phyloP scores from a whole-genome alignment of 2,329 filamentous ascomycete genomes.

The Cladophialophora psammophila region DNA sequence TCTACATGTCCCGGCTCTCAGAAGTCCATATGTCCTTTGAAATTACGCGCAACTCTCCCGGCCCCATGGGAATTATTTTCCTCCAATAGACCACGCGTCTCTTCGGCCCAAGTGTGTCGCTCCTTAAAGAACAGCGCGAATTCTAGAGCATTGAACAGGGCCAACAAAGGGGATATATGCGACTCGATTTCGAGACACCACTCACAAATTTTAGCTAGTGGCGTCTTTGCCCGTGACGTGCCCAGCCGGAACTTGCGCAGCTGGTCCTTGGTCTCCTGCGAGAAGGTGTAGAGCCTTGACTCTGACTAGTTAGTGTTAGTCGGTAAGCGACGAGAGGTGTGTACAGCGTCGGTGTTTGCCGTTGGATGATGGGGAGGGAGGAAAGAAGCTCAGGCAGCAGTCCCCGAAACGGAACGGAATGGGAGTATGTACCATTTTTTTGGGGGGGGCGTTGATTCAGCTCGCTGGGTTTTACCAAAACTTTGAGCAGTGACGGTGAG shows the following conservation, averaged over 20 bases:
- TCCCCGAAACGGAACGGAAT: neutral
- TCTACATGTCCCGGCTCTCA: neutral
- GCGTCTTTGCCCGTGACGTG: conserved; percentile 83
- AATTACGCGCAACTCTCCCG: no score
- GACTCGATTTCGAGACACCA: conserved; percentile 35
- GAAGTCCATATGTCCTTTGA: neutral
- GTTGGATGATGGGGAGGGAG: neutral
- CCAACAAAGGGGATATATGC: no score
- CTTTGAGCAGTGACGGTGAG: neutral
- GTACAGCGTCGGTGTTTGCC: neutral
- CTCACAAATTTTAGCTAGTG: conserved; percentile 95
- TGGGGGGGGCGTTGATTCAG: no score
- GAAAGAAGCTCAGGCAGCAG: neutral
- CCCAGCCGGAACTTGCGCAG: conserved; percentile 93
- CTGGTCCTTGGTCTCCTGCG: conserved; percentile 84
- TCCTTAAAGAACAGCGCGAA: no score
- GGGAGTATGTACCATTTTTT: neutral
- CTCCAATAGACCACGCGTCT: no score
- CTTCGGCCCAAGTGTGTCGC: no score
- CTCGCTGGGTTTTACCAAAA: neutral
- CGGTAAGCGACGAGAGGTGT: neutral
- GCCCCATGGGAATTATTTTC: no score
- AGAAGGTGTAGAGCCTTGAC: conserved; percentile 90
- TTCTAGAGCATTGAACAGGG: no score
- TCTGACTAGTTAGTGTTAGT: conserved; percentile 66